A percentile compares a stretch with the other conserved stretches of the same genome.
Evolutionary conservation across 208 protist genomes (phyloP).

Genomic region (Acanthamoeba castellanii): DNA sequence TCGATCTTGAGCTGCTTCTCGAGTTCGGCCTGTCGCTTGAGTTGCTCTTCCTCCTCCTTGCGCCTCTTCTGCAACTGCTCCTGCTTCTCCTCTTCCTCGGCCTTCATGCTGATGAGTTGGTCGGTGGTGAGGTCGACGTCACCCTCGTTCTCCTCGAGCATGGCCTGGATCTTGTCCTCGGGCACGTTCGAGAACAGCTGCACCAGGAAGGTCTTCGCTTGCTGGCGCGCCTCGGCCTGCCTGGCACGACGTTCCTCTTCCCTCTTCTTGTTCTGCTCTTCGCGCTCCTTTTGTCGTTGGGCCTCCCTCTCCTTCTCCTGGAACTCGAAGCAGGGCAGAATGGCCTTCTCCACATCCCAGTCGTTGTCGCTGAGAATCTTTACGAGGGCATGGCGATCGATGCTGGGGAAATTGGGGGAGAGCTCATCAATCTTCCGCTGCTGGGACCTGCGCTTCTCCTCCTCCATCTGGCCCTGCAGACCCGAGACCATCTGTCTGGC

Average conservation of each 20-base stretch:
- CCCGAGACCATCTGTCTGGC: neutral
- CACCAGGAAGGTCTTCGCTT: conserved; percentile 7
- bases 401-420: neutral
- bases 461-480: neutral
- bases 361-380: conserved; percentile 37
- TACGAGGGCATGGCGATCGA: neutral
- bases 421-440: conserved; percentile 21
- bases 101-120: conserved; percentile 12
- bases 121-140: conserved; percentile 55
- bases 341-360: conserved; percentile 66
- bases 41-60: conserved; percentile 48
- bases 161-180: conserved; percentile 46
- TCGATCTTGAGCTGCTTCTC: conserved; percentile 44
- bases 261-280: conserved; percentile 44
- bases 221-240: neutral
- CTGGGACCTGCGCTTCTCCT: conserved; percentile 20
- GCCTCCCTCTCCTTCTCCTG: conserved; percentile 41
- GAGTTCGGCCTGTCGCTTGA: neutral
- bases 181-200: conserved; percentile 66
- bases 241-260: neutral
- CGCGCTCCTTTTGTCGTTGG: neutral
- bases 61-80: neutral
- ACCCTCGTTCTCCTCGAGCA: conserved; percentile 64
- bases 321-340: conserved; percentile 27
- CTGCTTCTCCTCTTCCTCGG: neutral